These are phyloP conservation scores for Rhinocladiella similis DNA, from an alignment of 2,329 filamentous ascomycete species.

Conservation along the genomic window DNA sequence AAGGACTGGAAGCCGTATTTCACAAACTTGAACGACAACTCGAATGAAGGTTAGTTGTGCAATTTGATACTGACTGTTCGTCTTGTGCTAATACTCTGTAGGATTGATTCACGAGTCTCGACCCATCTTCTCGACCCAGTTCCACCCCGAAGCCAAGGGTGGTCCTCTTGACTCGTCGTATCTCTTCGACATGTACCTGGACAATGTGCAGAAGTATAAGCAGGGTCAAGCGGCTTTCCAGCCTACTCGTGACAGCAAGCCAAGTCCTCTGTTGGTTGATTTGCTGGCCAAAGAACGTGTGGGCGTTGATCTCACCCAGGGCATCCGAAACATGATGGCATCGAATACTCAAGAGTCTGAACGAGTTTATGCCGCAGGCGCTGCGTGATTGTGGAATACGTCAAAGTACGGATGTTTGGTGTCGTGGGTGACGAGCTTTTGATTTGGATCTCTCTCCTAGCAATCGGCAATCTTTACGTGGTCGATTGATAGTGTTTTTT, in stretches of 20 bases:
- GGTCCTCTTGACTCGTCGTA: slow-evolving; percentile 94
- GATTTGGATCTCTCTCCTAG: neutral
- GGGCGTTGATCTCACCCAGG: slow-evolving; percentile 74
- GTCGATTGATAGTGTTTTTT: too few relatives aligned
- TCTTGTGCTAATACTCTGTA: slow-evolving; percentile 24
- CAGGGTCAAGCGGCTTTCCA: slow-evolving; percentile 70
- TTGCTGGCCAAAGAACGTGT: slow-evolving; percentile 92
- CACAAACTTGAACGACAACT: slow-evolving; percentile 95
- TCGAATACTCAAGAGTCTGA: slow-evolving; percentile 21
- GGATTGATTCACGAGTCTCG: slow-evolving; percentile 92
- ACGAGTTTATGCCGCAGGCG: slow-evolving; percentile 28
- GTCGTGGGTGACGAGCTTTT: neutral
- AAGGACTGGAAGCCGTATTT: slow-evolving; percentile 97
- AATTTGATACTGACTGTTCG: neutral
- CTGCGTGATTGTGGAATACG: slow-evolving; percentile 20
- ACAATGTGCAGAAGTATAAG: slow-evolving; percentile 89
- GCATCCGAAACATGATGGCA: slow-evolving; percentile 43
- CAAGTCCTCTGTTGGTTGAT: slow-evolving; percentile 84
- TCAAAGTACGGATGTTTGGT: neutral
- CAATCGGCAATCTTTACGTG: too few relatives aligned
- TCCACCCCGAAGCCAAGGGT: slow-evolving; percentile 97
- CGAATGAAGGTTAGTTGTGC: slow-evolving; percentile 72
- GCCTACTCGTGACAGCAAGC: slow-evolving; percentile 78
- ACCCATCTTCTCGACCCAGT: slow-evolving; percentile 97
- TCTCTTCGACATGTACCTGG: slow-evolving; percentile 93